These are phyloP conservation scores for Exserohilum turcica DNA, from an alignment of 2,329 filamentous ascomycete genomes.

Conservation along the genomic window DNA sequence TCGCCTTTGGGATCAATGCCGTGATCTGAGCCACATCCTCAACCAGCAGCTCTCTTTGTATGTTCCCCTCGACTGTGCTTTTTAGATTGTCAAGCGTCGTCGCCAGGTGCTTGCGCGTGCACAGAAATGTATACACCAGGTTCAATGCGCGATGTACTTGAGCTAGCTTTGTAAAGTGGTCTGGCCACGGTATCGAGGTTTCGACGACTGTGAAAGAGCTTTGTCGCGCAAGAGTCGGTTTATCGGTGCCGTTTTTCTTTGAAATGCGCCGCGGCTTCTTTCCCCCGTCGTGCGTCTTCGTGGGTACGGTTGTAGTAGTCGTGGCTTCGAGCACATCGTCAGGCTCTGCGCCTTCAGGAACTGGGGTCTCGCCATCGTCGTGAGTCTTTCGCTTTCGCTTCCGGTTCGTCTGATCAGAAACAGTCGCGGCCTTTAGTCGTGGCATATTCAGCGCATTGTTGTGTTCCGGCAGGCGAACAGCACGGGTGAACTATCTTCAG, in stretches of 20 bases:
- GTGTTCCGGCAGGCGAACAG: slow-evolving; percentile 3
- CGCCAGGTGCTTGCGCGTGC: slow-evolving; percentile 85
- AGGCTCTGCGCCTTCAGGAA: slow-evolving; percentile 10
- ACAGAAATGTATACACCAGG: slow-evolving; percentile 92
- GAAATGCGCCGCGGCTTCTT: slow-evolving; percentile 56
- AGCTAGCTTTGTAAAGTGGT: slow-evolving; percentile 71
- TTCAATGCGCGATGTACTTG: slow-evolving; percentile 85
- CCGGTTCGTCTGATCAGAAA: slow-evolving; percentile 52
- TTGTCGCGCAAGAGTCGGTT: slow-evolving; percentile 49
- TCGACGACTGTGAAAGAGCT: slow-evolving; percentile 58
- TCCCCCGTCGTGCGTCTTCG: slow-evolving; percentile 63
- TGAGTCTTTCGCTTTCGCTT: slow-evolving; percentile 51
- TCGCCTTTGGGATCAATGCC: slow-evolving; percentile 73
- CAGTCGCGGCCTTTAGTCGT: slow-evolving; percentile 50
- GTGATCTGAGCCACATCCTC: slow-evolving; percentile 85
- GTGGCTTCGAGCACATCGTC: slow-evolving; percentile 15
- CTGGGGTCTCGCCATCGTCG: slow-evolving; percentile 28
- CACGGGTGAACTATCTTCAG: slow-evolving; percentile 5
- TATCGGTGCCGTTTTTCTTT: slow-evolving; percentile 44
- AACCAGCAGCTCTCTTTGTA: slow-evolving; percentile 69
- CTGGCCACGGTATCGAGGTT: slow-evolving; percentile 70
- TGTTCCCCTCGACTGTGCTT: slow-evolving; percentile 81
- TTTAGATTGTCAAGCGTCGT: slow-evolving; percentile 92
- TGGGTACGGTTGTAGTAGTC: slow-evolving; percentile 56
- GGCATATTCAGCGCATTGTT: slow-evolving; percentile 25